Conservation (phyloP, 2,329 filamentous ascomycete species). For the Claviceps sp. region DNA sequence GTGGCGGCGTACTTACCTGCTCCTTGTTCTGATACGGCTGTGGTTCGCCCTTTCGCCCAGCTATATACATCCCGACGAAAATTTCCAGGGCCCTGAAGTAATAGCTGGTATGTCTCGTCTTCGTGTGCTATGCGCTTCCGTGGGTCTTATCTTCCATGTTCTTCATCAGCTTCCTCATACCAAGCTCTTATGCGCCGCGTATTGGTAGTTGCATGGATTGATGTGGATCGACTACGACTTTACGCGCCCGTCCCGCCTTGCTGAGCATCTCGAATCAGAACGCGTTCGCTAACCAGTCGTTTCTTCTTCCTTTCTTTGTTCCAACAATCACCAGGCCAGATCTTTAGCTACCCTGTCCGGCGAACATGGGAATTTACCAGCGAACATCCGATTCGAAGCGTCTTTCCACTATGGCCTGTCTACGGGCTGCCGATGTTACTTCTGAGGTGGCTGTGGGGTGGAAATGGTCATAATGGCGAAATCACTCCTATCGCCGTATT, state of each 20-base stretch:
- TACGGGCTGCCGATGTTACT: constrained; percentile 92
- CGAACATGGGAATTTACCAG: constrained; percentile 94
- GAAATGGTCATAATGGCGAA: constrained; percentile 61
- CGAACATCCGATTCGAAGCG: constrained; percentile 77
- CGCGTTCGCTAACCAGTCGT: not conserved
- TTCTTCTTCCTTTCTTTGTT: not conserved
- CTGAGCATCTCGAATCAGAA: not conserved
- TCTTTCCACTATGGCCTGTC: constrained; percentile 90
- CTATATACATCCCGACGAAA: constrained; percentile 96
- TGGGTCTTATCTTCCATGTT: not conserved
- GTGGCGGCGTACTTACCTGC: constrained; percentile 83
- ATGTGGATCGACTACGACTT: not conserved
- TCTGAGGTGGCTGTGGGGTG: constrained; percentile 83
- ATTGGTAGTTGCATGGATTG: not conserved
- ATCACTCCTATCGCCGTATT: constrained; percentile 79
- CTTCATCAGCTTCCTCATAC: not conserved
- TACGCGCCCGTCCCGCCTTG: not conserved
- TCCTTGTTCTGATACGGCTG: constrained; percentile 73
- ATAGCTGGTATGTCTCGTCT: constrained; percentile 62
- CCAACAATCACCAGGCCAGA: constrained; percentile 49
- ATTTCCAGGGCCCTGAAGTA: constrained; percentile 96
- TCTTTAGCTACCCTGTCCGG: constrained; percentile 82
- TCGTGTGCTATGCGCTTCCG: not conserved
- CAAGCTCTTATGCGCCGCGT: not conserved
- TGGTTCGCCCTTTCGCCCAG: constrained; percentile 91